A percentile compares a stretch with the other conserved stretches of the same genome.
phyloP scores from a whole-genome alignment of 306 rosid genomes.

The Cucumis hystrix region DNA sequence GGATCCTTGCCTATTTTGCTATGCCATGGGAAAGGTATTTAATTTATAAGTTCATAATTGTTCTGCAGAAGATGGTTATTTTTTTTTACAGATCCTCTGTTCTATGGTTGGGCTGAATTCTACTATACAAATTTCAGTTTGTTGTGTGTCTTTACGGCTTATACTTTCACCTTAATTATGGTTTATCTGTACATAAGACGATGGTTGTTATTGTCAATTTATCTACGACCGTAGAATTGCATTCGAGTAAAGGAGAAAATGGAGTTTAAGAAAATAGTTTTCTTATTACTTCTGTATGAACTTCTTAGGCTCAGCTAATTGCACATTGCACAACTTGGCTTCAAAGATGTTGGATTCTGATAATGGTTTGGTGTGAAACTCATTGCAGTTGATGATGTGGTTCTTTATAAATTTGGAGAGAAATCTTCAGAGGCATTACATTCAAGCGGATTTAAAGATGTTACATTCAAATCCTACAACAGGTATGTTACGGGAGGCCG shows the following conservation, averaged over 20 bases:
- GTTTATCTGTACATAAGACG: not conserved
- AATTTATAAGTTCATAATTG: not conserved
- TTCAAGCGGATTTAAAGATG: constrained; percentile 62
- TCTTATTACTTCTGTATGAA: not conserved
- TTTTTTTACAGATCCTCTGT: not conserved
- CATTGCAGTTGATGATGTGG: constrained; percentile 74
- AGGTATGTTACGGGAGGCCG: constrained; percentile 26
- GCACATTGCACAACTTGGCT: not conserved
- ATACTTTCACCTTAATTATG: not conserved
- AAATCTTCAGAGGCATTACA: constrained; percentile 45
- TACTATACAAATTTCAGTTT: not conserved
- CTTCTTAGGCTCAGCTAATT: not conserved
- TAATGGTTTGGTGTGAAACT: constrained; percentile 1
- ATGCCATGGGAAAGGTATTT: constrained; percentile 87
- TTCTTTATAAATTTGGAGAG: constrained; percentile 72
- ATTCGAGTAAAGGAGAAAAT: not conserved
- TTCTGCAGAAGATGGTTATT: not conserved
- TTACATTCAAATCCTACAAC: constrained; percentile 57
- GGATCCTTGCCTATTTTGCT: constrained; percentile 68
- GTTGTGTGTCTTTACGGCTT: not conserved
- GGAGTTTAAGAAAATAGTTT: not conserved
- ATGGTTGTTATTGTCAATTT: not conserved
- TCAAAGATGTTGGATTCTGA: not conserved
- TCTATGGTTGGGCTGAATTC: not conserved
- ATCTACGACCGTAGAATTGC: not conserved